Base-by-base conservation (phyloP, 768 basidiomycete genomes). In the Panaeolus cyanescens region DNA sequence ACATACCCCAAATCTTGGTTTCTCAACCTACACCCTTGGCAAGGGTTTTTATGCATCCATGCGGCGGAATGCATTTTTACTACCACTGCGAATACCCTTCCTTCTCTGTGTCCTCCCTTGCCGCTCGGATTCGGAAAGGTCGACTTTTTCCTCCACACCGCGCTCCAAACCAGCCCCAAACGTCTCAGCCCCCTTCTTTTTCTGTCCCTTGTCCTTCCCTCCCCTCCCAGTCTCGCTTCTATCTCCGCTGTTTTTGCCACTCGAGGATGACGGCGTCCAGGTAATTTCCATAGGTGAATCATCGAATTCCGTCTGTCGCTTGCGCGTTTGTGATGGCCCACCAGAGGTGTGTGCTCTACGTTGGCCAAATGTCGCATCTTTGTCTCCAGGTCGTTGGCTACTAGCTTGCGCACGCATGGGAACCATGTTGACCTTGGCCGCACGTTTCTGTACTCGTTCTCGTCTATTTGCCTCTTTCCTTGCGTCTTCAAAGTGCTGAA, bases 141-240 rank as follows among this genome's bases (percentile, higher is more conserved):
- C 81, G 25, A 74, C 77, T 9, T 76, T 72, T 37, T 83, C 84
- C 54, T 78, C 80, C 2, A 84, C 83, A 1, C 93, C 93, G 67
- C 82, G 89, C 80, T 97, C 94, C 87, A 99, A 78, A 22, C 95
- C 95, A 42, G 88, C 91, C 28, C 95, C 95, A 69, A 96, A 96
- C 45, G 74, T 75, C 74, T 95, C 93, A 40, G 88, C 85, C 28
- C 87, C 89, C 71, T 85, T 89, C 68, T 82, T n/a, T n/a, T n/a
- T 77, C 64, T 74, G 71, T 50, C 59, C 55, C 55, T 67, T 68
- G 68, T 74, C 68, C 65, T 72, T 76, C 55, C 71, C 75, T 70
- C 74, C 68, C 20, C 64, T 68, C 58, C 68, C 55, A 55, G 39
- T 40, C 59, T 68, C 71, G 58, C 67, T 68, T n/a, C 65, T 63